A percentile compares a stretch with the other conserved stretches of the same genome.
These are phyloP conservation scores for Coemansia sp. DNA, from an alignment of 192 early-diverging fungal species.

Conservation along the genomic window DNA sequence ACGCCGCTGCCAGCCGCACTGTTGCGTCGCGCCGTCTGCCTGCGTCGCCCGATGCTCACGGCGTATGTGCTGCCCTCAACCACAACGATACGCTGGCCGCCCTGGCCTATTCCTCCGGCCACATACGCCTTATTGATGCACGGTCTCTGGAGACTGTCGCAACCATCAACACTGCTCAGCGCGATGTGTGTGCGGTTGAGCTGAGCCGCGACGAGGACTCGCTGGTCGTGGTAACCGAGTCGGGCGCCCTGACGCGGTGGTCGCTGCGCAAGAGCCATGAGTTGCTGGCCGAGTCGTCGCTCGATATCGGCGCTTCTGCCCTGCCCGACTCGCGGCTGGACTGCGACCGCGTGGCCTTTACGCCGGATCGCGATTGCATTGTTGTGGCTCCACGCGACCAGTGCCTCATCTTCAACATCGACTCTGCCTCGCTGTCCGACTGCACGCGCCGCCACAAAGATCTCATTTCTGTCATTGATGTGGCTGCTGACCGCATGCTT, in stretches of 20 bases:
- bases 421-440: constrained; percentile 47
- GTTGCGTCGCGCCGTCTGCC: constrained; percentile 28
- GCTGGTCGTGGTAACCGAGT: constrained; percentile 38
- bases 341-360: constrained; percentile 42
- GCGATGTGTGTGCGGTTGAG: constrained; percentile 30
- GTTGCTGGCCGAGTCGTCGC: constrained; percentile 43
- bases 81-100: constrained; percentile 50
- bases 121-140: constrained; percentile 35
- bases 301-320: constrained; percentile 14
- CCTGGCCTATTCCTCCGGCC: constrained; percentile 39
- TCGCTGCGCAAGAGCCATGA: constrained; percentile 38
- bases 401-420: constrained; percentile 52
- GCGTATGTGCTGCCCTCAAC: constrained; percentile 47
- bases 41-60: constrained; percentile 26
- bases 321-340: constrained; percentile 38
- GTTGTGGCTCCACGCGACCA: constrained; percentile 42
- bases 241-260: constrained; percentile 52
- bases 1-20: constrained; percentile 32
- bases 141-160: constrained; percentile 44
- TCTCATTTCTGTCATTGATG: constrained; percentile 44
- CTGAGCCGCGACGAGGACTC: constrained; percentile 50
- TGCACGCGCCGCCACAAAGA: constrained; percentile 53
- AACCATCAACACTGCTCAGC: constrained; percentile 33
- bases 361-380: constrained; percentile 44
- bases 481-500: constrained; percentile 41